Evolutionary conservation across 1,139 yeast species (phyloP).

Genomic region (Taphrina pruni): DNA sequence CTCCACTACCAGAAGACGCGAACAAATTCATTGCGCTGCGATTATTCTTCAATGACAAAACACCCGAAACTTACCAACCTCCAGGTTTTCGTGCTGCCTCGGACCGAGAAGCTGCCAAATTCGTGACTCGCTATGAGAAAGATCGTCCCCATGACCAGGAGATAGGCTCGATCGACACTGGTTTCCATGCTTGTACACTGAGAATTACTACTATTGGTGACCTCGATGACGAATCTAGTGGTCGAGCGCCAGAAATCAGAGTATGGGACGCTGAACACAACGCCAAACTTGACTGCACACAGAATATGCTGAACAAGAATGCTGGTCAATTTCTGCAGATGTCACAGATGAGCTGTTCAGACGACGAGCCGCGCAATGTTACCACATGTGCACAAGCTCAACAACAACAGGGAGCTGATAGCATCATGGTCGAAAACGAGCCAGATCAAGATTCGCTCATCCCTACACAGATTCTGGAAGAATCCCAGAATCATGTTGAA

Average conservation of each 20-base stretch:
- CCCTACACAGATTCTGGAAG: constrained; percentile 1
- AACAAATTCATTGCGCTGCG: constrained; percentile 58
- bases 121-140: constrained; percentile 31
- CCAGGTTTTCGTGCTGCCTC: constrained; percentile 57
- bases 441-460: constrained; percentile 1
- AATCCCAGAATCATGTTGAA: not conserved
- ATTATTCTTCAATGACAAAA: constrained; percentile 57
- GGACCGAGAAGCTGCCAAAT: constrained; percentile 48
- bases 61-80: constrained; percentile 60
- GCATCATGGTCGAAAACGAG: not conserved
- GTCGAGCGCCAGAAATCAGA: not conserved
- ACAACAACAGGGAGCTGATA: too few species aligned
- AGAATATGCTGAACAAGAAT: not conserved
- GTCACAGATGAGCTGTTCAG: not conserved
- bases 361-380: not conserved
- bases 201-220: constrained; percentile 18
- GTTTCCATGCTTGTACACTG: constrained; percentile 45
- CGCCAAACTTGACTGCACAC: constrained; percentile 9
- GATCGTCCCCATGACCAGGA: constrained; percentile 38
- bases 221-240: constrained; percentile 2
- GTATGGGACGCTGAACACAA: constrained; percentile 34
- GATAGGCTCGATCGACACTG: constrained; percentile 45
- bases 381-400: not conserved
- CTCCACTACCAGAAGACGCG: constrained; percentile 55
- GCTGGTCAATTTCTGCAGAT: not conserved